Evolutionary conservation across 2,329 filamentous ascomycete species (phyloP).

Genomic region (Calonectria hawksworthii): DNA sequence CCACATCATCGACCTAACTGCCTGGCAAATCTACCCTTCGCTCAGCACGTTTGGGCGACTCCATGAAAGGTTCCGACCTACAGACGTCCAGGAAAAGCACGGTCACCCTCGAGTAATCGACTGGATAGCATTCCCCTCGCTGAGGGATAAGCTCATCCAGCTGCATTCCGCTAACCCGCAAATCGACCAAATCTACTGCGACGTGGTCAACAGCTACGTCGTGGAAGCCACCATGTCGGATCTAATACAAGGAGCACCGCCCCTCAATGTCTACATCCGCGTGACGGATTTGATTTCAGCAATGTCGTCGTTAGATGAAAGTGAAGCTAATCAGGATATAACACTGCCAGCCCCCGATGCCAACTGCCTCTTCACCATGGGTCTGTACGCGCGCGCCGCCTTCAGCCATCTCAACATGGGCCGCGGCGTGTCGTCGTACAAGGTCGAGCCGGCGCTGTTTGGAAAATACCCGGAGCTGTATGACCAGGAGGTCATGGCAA

Average conservation of each 20-base stretch:
- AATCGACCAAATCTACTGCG: conserved; percentile 51
- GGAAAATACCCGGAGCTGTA: conserved; percentile 50
- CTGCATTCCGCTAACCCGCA: conserved; percentile 49
- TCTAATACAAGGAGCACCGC: conserved; percentile 41
- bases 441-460: conserved; percentile 51
- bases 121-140: conserved; percentile 48
- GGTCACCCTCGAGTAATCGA: conserved; percentile 47
- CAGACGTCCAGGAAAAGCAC: conserved; percentile 40
- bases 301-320: conserved; percentile 34
- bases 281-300: conserved; percentile 49
- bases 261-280: conserved; percentile 45
- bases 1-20: conserved; percentile 51
- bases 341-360: conserved; percentile 45
- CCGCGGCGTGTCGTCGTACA: conserved; percentile 49
- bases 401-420: conserved; percentile 50
- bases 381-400: conserved; percentile 41
- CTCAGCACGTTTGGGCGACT: conserved; percentile 43
- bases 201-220: conserved; percentile 50
- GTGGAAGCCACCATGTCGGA: conserved; percentile 49
- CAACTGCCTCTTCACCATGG: conserved; percentile 40
- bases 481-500: conserved; percentile 44
- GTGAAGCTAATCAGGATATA: not conserved
- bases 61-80: conserved; percentile 47
- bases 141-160: conserved; percentile 47
- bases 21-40: conserved; percentile 50